Base-by-base conservation (phyloP, 2,329 filamentous ascomycete species). In the Westerdykella ornata region DNA sequence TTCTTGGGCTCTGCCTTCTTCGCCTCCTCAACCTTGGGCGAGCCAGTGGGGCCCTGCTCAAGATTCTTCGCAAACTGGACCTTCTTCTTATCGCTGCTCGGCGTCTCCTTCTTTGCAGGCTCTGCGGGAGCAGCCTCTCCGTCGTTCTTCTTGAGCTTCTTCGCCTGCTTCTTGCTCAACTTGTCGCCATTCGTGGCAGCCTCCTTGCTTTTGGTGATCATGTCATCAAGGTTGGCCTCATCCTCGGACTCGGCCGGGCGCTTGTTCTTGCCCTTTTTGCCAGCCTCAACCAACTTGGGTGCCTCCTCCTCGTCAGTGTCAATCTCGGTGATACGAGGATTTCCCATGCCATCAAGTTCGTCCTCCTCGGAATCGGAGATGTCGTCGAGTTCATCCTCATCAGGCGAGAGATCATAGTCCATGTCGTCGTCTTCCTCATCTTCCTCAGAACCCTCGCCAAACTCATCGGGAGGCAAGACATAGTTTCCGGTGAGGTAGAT, bases 1-100 rank as follows among this genome's bases (percentile, higher is more conserved):
- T 57, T 74, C 60, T 75, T 75, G 55, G 76, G 70, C 42, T 59
- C 67, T 7, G 22, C 7, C 72, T 69, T 67, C 59, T 59, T 56
- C 48, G 59, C 57, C 37, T 56, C 59, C 37, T 71, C 66, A 43
- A 69, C 62, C 61, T 75, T 76, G 41, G 56, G 69, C 48, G 60
- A 73, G 67, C 63, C 62, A 45, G 88, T 94, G 49, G 92, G 92
- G 45, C 92, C 92, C 70, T 94, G 88, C 76, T 97, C 92, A 49
- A 98, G 87, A 70, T 97, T 89, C 79, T 97, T 96, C 64, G 92
- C 90, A 67, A 98, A 98, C 69, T 95, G 88, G 47, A 98, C 92
- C 76, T 96, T 97, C 81, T 96, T 96, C 75, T 82, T 65, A 47
- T 63, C 59, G 45, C 57, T 81, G 51, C 67, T 68, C 50, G 73